These are phyloP conservation scores for Trichocladium antarcticum DNA, from an alignment of 495 filamentous ascomycete genomes.

Conservation along the genomic window DNA sequence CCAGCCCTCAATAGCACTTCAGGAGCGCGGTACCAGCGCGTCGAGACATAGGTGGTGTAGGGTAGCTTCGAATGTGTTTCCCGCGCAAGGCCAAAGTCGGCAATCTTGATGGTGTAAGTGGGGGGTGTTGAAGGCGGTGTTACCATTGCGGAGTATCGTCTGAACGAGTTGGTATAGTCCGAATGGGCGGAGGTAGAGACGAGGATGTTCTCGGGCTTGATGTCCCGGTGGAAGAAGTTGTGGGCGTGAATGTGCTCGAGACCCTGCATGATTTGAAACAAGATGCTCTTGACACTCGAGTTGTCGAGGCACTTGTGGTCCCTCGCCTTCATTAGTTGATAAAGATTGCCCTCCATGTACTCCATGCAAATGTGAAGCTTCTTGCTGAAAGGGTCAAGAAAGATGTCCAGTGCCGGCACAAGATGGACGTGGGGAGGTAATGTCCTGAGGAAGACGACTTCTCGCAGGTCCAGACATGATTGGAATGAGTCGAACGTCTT, in stretches of 20 bases:
- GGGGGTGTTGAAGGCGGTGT: slow-evolving; percentile 92
- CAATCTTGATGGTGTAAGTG: slow-evolving; percentile 93
- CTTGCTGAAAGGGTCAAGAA: slow-evolving; percentile 88
- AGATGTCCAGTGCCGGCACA: slow-evolving; percentile 96
- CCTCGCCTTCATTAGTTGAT: slow-evolving; percentile 96
- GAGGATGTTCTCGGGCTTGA: slow-evolving; percentile 98
- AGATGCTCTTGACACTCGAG: slow-evolving; percentile 89
- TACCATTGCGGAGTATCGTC: slow-evolving; percentile 82
- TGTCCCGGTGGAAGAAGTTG: slow-evolving; percentile 97
- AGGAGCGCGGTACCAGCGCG: slow-evolving; percentile 94
- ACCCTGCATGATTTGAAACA: slow-evolving; percentile 92
- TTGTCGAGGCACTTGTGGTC: slow-evolving; percentile 89
- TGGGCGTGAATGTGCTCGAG: slow-evolving; percentile 96
- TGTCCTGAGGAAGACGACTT: slow-evolving; percentile 91
- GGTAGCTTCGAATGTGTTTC: slow-evolving; percentile 93
- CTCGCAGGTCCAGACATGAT: slow-evolving; percentile 82
- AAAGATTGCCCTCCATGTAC: slow-evolving; percentile 99
- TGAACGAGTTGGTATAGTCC: slow-evolving; percentile 69
- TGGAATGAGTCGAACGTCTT: slow-evolving; percentile 91
- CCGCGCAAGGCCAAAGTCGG: slow-evolving; percentile 95
- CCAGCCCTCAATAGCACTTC: slow-evolving; percentile 91
- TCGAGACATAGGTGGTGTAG: slow-evolving; percentile 98
- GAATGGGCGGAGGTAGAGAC: slow-evolving; percentile 82
- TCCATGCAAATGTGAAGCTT: slow-evolving; percentile 99
- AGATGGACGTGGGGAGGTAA: slow-evolving; percentile 81